Evolutionary conservation across 202 grass and related monocot genomes (phyloP).

Genomic region (Bolboschoenoplectus hybrid): DNA sequence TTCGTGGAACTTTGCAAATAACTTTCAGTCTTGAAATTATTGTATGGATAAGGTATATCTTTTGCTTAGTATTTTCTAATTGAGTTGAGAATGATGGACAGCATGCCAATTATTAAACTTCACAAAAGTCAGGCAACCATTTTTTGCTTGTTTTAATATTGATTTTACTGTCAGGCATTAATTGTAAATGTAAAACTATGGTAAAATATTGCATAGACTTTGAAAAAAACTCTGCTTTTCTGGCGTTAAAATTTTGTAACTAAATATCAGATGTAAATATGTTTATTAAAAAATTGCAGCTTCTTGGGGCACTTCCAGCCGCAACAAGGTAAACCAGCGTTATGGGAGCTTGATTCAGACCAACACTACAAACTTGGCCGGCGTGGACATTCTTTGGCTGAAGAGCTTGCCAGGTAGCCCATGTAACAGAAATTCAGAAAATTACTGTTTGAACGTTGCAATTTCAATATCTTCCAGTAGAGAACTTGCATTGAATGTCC

Average conservation of each 20-base stretch:
- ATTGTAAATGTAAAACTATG: not conserved
- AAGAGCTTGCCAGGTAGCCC: constrained; percentile 62
- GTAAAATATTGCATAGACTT: constrained; percentile 12
- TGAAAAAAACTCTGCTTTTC: not conserved
- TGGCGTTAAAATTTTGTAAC: not conserved
- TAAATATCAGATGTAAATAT: constrained; percentile 9
- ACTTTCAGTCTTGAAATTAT: not conserved
- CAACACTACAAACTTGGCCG: constrained; percentile 90
- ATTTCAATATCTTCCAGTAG: not conserved
- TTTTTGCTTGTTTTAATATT: constrained; percentile 18
- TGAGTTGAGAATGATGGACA: not conserved
- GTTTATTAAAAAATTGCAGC: constrained; percentile 47
- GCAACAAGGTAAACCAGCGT: constrained; percentile 77
- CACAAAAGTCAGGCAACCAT: not conserved
- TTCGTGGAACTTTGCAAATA: not conserved
- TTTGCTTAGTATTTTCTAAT: not conserved
- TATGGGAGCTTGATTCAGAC: constrained; percentile 96
- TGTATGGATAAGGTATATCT: not conserved
- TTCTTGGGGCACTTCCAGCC: constrained; percentile 97
- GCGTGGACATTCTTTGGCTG: constrained; percentile 58
- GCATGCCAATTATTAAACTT: not conserved
- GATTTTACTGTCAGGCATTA: not conserved
- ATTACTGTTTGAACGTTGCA: constrained; percentile 26
- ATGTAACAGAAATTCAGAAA: not conserved
- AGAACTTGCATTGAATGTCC: constrained; percentile 19